Conservation (phyloP, 2,329 filamentous ascomycete species). For the Sporothrix pseudoabietina region DNA sequence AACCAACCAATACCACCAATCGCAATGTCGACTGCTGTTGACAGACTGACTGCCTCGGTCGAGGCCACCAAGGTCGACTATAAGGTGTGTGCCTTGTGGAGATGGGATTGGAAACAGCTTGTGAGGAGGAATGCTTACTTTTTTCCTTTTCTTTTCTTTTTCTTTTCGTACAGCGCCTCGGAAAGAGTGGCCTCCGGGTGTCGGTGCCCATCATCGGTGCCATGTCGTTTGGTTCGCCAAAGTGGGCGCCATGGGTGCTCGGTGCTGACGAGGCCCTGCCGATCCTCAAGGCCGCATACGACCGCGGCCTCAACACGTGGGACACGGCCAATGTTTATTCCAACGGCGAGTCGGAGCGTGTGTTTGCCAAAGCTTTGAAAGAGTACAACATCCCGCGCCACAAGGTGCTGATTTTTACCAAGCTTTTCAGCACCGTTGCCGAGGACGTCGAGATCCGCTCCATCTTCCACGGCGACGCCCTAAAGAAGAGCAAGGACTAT, state of each 20-base stretch:
- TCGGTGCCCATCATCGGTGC: slow-evolving; percentile 57
- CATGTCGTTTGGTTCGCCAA: slow-evolving; percentile 53
- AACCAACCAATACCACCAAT: neutral
- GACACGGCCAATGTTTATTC: slow-evolving; percentile 59
- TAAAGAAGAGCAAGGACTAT: slow-evolving; percentile 38
- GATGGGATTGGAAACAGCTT: neutral
- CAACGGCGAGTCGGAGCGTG: slow-evolving; percentile 56
- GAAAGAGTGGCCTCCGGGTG: slow-evolving; percentile 57
- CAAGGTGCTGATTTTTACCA: slow-evolving; percentile 61
- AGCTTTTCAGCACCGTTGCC: slow-evolving; percentile 55
- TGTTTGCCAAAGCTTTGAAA: slow-evolving; percentile 61
- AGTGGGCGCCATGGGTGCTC: slow-evolving; percentile 54
- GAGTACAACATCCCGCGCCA: slow-evolving; percentile 58
- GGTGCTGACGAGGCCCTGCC: slow-evolving; percentile 51
- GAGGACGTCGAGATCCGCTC: slow-evolving; percentile 45
- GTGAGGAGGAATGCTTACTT: neutral
- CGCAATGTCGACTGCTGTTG: slow-evolving; percentile 11
- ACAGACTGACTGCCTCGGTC: slow-evolving; percentile 17
- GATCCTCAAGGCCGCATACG: slow-evolving; percentile 62
- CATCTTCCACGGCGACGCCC: slow-evolving; percentile 24
- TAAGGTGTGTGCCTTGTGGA: slow-evolving; percentile 11
- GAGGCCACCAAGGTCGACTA: slow-evolving; percentile 29
- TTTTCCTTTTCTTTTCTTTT: no score
- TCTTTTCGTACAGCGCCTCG: slow-evolving; percentile 41
- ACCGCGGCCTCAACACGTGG: slow-evolving; percentile 61